These are phyloP conservation scores for Pichia sp. DNA, from an alignment of 1,139 yeast species.

Conservation along the genomic window DNA sequence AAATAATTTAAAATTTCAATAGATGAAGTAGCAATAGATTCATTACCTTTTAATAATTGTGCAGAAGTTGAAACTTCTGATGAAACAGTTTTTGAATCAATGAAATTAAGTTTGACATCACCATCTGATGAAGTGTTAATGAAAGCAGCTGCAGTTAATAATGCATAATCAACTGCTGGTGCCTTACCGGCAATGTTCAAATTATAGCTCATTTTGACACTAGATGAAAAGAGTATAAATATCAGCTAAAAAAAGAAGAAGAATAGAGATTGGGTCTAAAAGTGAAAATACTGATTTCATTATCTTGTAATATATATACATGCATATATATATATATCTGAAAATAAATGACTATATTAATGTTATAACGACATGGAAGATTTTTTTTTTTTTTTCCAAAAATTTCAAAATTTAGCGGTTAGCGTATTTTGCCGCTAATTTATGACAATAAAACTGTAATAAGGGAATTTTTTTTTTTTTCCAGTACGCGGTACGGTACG, in stretches of 20 bases:
- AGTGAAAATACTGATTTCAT: too few relatives aligned
- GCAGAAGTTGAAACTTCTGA: constrained; percentile 36
- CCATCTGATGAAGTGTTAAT: constrained; percentile 49
- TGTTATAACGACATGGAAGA: too few relatives aligned
- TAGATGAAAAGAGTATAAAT: not conserved
- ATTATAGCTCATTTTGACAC: constrained; percentile 25
- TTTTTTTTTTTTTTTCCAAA: too few relatives aligned
- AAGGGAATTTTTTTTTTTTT: too few relatives aligned
- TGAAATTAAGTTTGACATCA: constrained; percentile 55
- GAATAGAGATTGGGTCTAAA: not conserved
- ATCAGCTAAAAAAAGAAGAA: not conserved
- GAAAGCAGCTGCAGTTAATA: constrained; percentile 69
- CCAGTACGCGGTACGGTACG: too few relatives aligned
- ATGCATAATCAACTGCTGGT: constrained; percentile 72
- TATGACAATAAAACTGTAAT: too few relatives aligned
- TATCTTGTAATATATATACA: too few relatives aligned
- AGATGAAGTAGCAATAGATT: constrained; percentile 23
- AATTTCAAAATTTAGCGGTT: too few relatives aligned
- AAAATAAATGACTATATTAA: too few relatives aligned
- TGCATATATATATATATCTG: too few relatives aligned
- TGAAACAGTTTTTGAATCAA: constrained; percentile 49
- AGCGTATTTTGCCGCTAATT: too few relatives aligned
- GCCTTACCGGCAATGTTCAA: constrained; percentile 83
- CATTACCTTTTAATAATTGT: constrained; percentile 40
- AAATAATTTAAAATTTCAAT: constrained; percentile 29